Conservation (phyloP, 139 green algal genomes). For the Pycnococcus provasolii region DNA sequence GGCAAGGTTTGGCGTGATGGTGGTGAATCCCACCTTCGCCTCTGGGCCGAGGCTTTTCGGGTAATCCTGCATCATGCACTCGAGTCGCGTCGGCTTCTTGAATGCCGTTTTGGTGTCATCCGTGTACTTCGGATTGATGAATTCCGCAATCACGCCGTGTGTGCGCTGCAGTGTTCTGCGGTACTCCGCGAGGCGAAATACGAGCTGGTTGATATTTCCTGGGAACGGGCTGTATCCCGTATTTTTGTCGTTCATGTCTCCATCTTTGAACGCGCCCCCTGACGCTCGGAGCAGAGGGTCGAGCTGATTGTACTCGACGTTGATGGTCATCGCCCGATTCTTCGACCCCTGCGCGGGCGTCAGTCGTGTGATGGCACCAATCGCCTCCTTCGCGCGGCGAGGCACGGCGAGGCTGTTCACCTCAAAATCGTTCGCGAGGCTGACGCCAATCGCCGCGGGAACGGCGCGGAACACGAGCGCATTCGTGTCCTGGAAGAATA, state of each 20-base stretch:
- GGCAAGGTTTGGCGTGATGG: constrained; percentile 66
- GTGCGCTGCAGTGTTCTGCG: constrained; percentile 42
- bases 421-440: constrained; percentile 55
- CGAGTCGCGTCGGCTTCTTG: constrained; percentile 87
- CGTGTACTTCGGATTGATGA: constrained; percentile 97
- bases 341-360: constrained; percentile 41
- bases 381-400: constrained; percentile 85
- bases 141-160: constrained; percentile 83
- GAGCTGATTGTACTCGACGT: constrained; percentile 99
- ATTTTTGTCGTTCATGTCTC: constrained; percentile 74
- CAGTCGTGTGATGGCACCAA: constrained; percentile 55
- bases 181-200: constrained; percentile 11
- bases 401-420: constrained; percentile 90
- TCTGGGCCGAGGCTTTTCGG: constrained; percentile 30
- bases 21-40: constrained; percentile 82
- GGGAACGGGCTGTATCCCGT: constrained; percentile 87
- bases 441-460: constrained; percentile 70
- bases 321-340: constrained; percentile 63
- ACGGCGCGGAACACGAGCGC: constrained; percentile 82
- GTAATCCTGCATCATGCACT: constrained; percentile 99
- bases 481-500: constrained; percentile 99
- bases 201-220: constrained; percentile 46
- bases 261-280: constrained; percentile 35
- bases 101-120: constrained; percentile 76
- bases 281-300: constrained; percentile 80